A percentile compares a stretch with the other conserved stretches of the same genome.
phyloP scores from a whole-genome alignment of 2,329 filamentous ascomycete species.

The Aciculosporium take region DNA sequence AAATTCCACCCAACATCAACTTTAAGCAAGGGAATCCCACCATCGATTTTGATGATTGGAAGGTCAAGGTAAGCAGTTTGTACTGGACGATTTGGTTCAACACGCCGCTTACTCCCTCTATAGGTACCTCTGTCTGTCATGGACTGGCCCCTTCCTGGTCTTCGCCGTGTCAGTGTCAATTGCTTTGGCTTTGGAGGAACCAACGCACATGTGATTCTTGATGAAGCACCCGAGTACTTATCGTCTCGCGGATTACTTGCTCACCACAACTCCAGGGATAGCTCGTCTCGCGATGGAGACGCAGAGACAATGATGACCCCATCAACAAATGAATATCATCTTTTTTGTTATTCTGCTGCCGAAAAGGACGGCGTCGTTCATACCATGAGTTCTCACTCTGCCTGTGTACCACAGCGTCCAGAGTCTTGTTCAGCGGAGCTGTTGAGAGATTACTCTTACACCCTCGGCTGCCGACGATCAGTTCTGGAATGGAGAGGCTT shows the following conservation, averaged over 20 bases:
- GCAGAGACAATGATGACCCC: background rate
- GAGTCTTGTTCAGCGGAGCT: slow-evolving; percentile 7
- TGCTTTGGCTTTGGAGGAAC: slow-evolving; percentile 46
- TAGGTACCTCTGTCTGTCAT: slow-evolving; percentile 27
- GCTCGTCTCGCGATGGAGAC: background rate
- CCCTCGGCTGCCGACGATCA: slow-evolving; percentile 30
- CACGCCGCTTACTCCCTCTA: background rate
- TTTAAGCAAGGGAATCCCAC: slow-evolving; percentile 30
- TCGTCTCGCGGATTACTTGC: slow-evolving; percentile 18
- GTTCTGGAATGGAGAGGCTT: slow-evolving; percentile 28
- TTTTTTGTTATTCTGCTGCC: slow-evolving; percentile 30
- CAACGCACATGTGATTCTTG: slow-evolving; percentile 38
- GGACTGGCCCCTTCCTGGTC: slow-evolving; percentile 28
- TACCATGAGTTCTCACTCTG: slow-evolving; percentile 21
- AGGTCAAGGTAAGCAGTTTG: slow-evolving; percentile 25
- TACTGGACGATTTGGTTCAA: background rate
- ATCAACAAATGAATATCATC: slow-evolving; percentile 13
- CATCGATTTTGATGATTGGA: slow-evolving; percentile 32
- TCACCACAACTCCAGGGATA: slow-evolving; percentile 20
- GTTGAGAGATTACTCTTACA: slow-evolving; percentile 31
- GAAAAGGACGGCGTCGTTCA: slow-evolving; percentile 26
- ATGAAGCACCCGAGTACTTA: slow-evolving; percentile 30
- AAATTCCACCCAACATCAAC: slow-evolving; percentile 38
- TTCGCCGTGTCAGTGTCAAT: slow-evolving; percentile 38
- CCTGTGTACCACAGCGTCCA: slow-evolving; percentile 15